Evolutionary conservation across 768 basidiomycete species (phyloP).

Genomic region (Dictyophora rubrovolvata): DNA sequence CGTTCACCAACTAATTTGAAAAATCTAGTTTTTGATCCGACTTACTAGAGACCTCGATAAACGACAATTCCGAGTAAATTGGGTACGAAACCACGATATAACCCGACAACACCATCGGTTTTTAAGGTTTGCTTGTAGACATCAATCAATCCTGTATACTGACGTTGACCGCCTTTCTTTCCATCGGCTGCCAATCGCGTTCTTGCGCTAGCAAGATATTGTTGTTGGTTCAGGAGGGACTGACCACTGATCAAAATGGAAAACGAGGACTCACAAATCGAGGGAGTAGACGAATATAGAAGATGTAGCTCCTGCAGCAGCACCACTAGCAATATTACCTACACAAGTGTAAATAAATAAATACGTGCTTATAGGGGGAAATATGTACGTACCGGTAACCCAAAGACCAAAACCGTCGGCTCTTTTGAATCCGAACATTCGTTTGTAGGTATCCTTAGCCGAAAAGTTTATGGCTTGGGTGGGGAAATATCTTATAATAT

Average conservation of each 20-base stretch:
- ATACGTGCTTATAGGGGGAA: not conserved
- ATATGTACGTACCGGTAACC: constrained; percentile 23
- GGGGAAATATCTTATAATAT: constrained; percentile 31
- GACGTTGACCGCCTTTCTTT: constrained; percentile 31
- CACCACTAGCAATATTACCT: constrained; percentile 35
- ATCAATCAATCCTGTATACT: constrained; percentile 31
- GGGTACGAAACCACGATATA: constrained; percentile 34
- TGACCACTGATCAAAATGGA: not conserved
- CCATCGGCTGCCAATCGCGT: constrained; percentile 33
- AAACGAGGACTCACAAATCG: constrained; percentile 25
- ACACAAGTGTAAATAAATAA: not conserved
- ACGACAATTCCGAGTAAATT: constrained; percentile 32
- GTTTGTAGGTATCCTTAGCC: constrained; percentile 30
- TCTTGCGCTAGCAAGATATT: constrained; percentile 23
- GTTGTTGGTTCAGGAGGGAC: not conserved
- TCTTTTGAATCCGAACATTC: constrained; percentile 26
- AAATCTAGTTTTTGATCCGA: not conserved
- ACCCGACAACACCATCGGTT: constrained; percentile 30
- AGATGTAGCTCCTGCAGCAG: constrained; percentile 30
- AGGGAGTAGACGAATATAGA: constrained; percentile 37
- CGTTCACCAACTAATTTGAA: not conserved
- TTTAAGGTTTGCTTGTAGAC: constrained; percentile 34
- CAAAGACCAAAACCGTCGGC: constrained; percentile 28
- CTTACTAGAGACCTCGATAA: constrained; percentile 36
- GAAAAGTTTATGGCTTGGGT: constrained; percentile 39